Evolutionary conservation across 768 basidiomycete genomes (phyloP), one percentile per base, ranked within the genome.

Genomic region (Lactarius trivialis): DNA sequence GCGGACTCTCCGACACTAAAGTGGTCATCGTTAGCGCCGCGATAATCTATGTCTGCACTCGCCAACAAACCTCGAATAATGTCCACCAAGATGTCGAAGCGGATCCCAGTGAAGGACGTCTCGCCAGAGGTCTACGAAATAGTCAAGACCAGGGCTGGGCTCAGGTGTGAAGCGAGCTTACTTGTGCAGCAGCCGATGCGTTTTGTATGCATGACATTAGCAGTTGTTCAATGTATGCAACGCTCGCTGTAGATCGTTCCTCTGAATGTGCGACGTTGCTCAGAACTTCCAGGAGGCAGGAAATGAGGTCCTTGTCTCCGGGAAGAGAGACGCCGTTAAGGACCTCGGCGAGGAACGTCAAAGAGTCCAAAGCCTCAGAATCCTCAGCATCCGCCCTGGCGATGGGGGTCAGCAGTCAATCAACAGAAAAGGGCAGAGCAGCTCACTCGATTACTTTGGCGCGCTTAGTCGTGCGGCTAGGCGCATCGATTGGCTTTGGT

Each of bases 51-150:
- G 34, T 56, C 17, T 17, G 52, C 43, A 37, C 21, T 24, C 7
- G 58, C 2, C 15, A 39, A 70, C 77, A 57, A 69, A 91, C 91
- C 83, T 70, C 92, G 78, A 68, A 98, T 88, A 39, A 95, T 79
- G 63, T 95, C 91, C 14, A 97, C 88, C 24, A 98, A 78, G 2
- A 93, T 83, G 68, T 96, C 93, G 51, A 95, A 74, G 15, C 92
- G 83, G 56, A 96, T 77, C 0, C 83, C 76, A 60, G 80, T 81
- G 1, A 85, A 78, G 0, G 80, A 73, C 26, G 83, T 67, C 68
- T 80, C 80, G 0, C 82, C 79, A 6, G 75, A 73, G 53, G 82
- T 82, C 87, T 88, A 55, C 4, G 45, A 7, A 11, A 30, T 11
- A 7, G 43, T 21, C 43, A 19, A 56, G 41, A 39, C 41, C 33